Base-by-base conservation (phyloP, 169 alveolate genomes). In the Plasmodium malariae region DNA sequence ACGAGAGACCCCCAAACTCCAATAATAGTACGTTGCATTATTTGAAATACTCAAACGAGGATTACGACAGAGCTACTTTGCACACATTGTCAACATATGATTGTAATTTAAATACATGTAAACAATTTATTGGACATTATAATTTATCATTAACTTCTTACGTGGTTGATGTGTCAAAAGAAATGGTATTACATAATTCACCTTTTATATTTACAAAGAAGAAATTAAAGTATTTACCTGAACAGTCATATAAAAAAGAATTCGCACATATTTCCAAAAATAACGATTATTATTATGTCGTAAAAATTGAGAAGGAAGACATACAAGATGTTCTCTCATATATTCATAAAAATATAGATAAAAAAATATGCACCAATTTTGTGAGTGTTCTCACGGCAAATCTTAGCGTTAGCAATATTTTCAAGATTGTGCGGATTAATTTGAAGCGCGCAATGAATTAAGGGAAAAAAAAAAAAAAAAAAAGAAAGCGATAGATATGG, bases 151-250 rank as follows among this genome's bases (percentile, higher is more conserved):
- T 60, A 37, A 74, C 65, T 28, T 63, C 57, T 32, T 74, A 74
- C 34, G 51, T 74, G n/a, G 24, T 57, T 3, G 88, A 74, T 60
- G 51, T 57, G 60, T 74, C 88, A 11, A 74, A 60, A 28, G 36
- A 60, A 28, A 14, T 40, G 19, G 36, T 19, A 40, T 45, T 74
- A 19, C 34, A 43, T 11, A 74, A 34, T 36, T 74, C 74, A 21
- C 88, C 88, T 17, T 74, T 74, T 74, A 34, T 49, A 30, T 74
- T 59, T 51, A 59, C 73, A 3, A 74, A 74, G 2, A 57, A 59
- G 12, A 60, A 74, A 67, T 24, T 74, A 67, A 49, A 34, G 5
- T 57, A 59, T 60, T 63, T 74, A 43, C 24, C 11, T 30, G 54
- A 59, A 14, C n/a, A 43, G 48, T 37, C 9, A 5, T n/a, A n/a